Conservation (phyloP, 139 green algal genomes). For the Asterochloris erici region DNA sequence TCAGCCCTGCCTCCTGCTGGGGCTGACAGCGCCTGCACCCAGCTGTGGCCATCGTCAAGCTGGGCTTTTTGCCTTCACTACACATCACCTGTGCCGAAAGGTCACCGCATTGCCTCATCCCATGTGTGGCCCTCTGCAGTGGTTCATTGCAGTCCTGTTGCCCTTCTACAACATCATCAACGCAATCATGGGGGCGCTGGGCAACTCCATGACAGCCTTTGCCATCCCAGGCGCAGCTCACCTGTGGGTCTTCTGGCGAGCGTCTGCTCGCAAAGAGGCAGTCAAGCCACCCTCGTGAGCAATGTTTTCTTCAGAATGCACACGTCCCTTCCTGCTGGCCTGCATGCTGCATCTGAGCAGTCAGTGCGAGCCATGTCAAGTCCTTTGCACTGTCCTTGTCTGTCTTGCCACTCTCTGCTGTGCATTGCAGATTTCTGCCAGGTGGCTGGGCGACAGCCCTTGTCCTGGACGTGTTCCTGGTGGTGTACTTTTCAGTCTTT, state of each 20-base stretch:
- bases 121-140: not conserved
- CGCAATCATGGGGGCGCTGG: constrained; percentile 15
- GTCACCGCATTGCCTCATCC: no score
- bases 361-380: not conserved
- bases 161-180: constrained; percentile 27
- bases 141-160: constrained; percentile 14
- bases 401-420: not conserved
- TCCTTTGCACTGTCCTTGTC: not conserved
- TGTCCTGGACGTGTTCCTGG: not conserved
- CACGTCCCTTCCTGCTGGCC: not conserved
- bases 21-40: no score
- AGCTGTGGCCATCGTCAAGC: no score
- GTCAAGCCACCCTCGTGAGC: constrained; percentile 17
- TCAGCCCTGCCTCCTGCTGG: not conserved
- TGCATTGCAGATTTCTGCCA: not conserved
- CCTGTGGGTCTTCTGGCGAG: constrained; percentile 9
- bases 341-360: not conserved
- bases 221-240: constrained; percentile 13
- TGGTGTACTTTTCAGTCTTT: constrained; percentile 1
- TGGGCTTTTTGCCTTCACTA: no score
- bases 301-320: not conserved
- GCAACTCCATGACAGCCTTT: constrained; percentile 24
- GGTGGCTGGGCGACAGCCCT: constrained; percentile 1
- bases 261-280: constrained; percentile 10
- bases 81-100: no score